Evolutionary conservation across 805 yeast genomes (phyloP), one percentile per base, ranked within the genome.

Genomic region (Saturnispora diversa): DNA sequence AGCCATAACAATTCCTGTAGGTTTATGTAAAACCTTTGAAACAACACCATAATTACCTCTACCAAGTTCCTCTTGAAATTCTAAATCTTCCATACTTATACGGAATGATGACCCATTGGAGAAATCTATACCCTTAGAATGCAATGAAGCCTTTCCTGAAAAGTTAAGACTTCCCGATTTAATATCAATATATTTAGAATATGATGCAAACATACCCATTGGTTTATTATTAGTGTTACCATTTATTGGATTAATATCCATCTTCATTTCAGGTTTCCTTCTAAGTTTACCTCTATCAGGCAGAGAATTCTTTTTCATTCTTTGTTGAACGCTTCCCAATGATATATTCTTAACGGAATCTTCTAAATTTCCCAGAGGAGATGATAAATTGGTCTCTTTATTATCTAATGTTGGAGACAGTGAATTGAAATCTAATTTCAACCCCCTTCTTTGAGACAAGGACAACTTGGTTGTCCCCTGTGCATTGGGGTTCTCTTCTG

Each of bases 1-100:
- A 2, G 97, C 97, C 97, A 92, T 87, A 15, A 78, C 63, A 15
- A 90, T 83, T 16, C 86, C 84, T 0, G 95, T 87, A 10, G 97
- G 97, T 54, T 80, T 85, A 61, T 92, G 97, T 32, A 85, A 64
- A 3, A 90, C 98, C 60, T 87, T 88, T 17, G 88, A 76, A 6
- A 92, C 98, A 1, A 94, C 84, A 40, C 98, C 98, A 60, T 92
- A 92, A 63, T 92, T 92, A 8, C 98, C 98, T 35, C 90, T 75
- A 2, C 98, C 98, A 34, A 92, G 66, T 60, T 90, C 97, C 38
- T 82, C 94, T 43, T 85, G 68, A 48, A 83, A 77, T 52, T 82
- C 82, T 42, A 84, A 61, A 54, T 92, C 95, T 50, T 86, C 94
- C 40, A 87, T 70, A 3, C 92, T 80, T 28, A 92, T 87, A 44